A percentile compares a stretch with the other conserved stretches of the same genome.
Conservation (phyloP, 306 rosid species). For the Cyclanthera cordifolia region DNA sequence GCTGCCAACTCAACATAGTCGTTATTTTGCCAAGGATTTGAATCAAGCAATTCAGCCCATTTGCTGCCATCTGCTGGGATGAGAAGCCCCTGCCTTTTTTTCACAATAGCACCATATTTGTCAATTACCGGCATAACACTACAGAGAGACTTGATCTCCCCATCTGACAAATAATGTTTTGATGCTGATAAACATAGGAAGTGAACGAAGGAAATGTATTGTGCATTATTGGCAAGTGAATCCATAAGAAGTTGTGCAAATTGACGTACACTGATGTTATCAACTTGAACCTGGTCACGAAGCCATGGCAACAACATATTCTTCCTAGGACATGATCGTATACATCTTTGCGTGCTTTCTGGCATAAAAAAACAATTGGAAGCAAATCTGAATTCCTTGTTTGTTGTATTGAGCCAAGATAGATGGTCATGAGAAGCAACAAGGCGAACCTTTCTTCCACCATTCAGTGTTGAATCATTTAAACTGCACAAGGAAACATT, state of each 20-base stretch:
- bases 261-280: neutral
- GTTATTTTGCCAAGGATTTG: conserved; percentile 48
- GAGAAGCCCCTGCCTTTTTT: conserved; percentile 23
- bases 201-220: conserved; percentile 34
- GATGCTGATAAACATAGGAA: conserved; percentile 39
- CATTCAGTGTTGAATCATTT: neutral
- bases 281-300: conserved; percentile 8
- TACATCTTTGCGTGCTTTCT: conserved; percentile 31
- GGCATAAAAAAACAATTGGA: conserved; percentile 38
- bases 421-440: conserved; percentile 12
- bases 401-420: conserved; percentile 52
- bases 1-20: conserved; percentile 43
- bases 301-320: conserved; percentile 36
- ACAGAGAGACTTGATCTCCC: conserved; percentile 18
- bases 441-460: conserved; percentile 17
- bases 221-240: conserved; percentile 10
- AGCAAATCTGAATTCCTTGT: conserved; percentile 24
- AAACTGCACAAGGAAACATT: conserved; percentile 28
- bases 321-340: conserved; percentile 9
- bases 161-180: conserved; percentile 6
- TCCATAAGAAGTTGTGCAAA: conserved; percentile 25
- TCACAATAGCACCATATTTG: conserved; percentile 27
- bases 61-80: conserved; percentile 59
- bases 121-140: conserved; percentile 46
- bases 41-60: conserved; percentile 47